phyloP scores from a whole-genome alignment of 768 basidiomycete genomes.

The Boletus rubescentipes region DNA sequence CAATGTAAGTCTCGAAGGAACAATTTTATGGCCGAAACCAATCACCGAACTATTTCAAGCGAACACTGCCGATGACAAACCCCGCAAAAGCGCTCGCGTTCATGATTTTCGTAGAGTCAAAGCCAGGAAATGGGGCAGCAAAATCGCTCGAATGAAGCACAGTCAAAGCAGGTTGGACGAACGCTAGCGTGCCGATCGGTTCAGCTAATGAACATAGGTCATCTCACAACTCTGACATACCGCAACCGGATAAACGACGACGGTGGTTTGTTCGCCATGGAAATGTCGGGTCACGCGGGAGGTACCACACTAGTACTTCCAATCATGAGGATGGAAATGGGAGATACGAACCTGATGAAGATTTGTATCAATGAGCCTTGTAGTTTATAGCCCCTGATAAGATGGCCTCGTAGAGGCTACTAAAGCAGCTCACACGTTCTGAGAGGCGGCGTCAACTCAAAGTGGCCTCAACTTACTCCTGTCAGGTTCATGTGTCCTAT shows the following conservation, averaged over 20 bases:
- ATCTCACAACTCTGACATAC: not conserved
- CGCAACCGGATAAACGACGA: constrained; percentile 3
- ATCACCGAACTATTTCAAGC: constrained; percentile 12
- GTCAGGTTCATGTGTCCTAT: no score
- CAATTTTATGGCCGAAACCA: not conserved
- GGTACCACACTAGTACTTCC: not conserved
- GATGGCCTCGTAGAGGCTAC: not conserved
- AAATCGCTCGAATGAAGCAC: constrained; percentile 4
- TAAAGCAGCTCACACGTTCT: constrained; percentile 17
- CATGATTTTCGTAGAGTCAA: not conserved
- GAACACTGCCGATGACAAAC: not conserved
- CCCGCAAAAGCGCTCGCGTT: constrained; percentile 3
- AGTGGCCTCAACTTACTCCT: no score
- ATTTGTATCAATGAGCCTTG: constrained; percentile 6
- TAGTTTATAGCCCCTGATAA: constrained; percentile 11
- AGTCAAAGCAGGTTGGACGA: not conserved
- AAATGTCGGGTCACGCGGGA: constrained; percentile 2
- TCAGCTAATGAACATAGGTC: constrained; percentile 1
- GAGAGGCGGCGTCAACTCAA: no score
- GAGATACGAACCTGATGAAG: not conserved
- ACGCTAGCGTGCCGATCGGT: constrained; percentile 22
- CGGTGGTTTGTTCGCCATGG: constrained; percentile 17
- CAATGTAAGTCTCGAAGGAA: constrained; percentile 12
- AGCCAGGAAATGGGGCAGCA: constrained; percentile 4
- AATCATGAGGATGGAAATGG: not conserved